phyloP scores from a whole-genome alignment of 2,329 filamentous ascomycete genomes.

The Cordyceps cicadae region DNA sequence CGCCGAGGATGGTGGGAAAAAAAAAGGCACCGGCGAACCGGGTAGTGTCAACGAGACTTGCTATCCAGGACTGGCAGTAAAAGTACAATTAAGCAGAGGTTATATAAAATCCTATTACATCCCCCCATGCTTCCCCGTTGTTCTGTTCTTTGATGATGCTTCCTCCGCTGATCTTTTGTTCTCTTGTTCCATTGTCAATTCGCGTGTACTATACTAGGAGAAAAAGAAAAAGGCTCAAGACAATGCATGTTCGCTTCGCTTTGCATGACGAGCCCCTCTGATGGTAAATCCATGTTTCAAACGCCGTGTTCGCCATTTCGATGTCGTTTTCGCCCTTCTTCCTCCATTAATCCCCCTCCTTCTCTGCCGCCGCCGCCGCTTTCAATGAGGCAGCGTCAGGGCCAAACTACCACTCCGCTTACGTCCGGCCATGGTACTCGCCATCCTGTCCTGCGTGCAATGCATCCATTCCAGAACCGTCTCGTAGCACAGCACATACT shows the following conservation, averaged over 20 bases:
- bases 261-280: neutral
- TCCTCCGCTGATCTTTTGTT: neutral
- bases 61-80: too few relatives aligned
- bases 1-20: too few relatives aligned
- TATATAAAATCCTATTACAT: too few relatives aligned
- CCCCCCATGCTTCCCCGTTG: too few relatives aligned
- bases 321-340: neutral
- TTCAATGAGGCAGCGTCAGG: constrained; percentile 3
- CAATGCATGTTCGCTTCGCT: neutral
- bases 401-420: constrained; percentile 17
- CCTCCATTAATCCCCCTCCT: neutral
- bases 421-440: constrained; percentile 11
- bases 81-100: too few relatives aligned
- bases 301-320: neutral
- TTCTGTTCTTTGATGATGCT: too few relatives aligned
- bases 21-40: too few relatives aligned
- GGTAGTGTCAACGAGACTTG: too few relatives aligned
- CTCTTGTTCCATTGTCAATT: neutral
- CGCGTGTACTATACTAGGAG: neutral
- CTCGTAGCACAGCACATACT: constrained; percentile 96
- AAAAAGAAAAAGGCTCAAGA: neutral
- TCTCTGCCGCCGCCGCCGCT: neutral
- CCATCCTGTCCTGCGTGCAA: constrained; percentile 33
- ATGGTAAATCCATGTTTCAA: neutral
- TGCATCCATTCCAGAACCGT: constrained; percentile 81